A percentile compares a stretch with the other conserved stretches of the same genome.
These are phyloP conservation scores for Cyclotella choctawhatcheeana DNA, from an alignment of 108 stramenopile genomes.

Conservation along the genomic window DNA sequence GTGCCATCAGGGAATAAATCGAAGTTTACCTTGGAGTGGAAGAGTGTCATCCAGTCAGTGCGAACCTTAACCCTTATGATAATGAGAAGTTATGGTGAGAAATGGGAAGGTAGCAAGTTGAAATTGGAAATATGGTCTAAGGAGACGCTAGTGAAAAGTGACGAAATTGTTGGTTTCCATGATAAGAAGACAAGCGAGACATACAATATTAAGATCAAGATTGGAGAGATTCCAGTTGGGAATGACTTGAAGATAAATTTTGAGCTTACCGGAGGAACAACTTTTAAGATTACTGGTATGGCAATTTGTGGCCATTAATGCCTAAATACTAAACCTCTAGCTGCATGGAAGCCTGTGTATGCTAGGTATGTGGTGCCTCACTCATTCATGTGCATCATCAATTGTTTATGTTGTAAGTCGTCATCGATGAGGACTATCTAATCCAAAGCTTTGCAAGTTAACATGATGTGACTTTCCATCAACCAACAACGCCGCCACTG, in stretches of 20 bases:
- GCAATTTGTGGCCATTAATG: slow-evolving; percentile 70
- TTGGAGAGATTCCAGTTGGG: slow-evolving; percentile 27
- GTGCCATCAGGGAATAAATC: slow-evolving; percentile 40
- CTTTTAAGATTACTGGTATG: slow-evolving; percentile 86
- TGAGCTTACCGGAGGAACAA: slow-evolving; percentile 60
- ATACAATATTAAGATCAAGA: slow-evolving; percentile 63
- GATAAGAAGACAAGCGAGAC: slow-evolving; percentile 80
- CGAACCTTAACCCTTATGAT: slow-evolving; percentile 66
- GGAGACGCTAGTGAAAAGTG: slow-evolving; percentile 20
- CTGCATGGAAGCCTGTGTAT: too few relatives aligned
- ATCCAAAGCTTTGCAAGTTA: slow-evolving; percentile 48
- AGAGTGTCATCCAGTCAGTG: slow-evolving; percentile 53
- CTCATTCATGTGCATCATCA: too few relatives aligned
- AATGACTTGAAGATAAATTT: slow-evolving; percentile 42
- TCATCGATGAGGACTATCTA: too few relatives aligned
- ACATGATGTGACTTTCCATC: slow-evolving; percentile 54
- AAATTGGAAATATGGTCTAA: slow-evolving; percentile 44
- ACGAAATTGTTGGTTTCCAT: slow-evolving; percentile 63
- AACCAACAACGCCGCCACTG: slow-evolving; percentile 76
- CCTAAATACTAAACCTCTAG: too few relatives aligned
- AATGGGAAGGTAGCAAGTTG: slow-evolving; percentile 67
- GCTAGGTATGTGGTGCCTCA: too few relatives aligned
- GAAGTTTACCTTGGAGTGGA: slow-evolving; percentile 50
- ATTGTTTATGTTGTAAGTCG: too few relatives aligned
- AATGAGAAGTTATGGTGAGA: slow-evolving; percentile 83